Evolutionary conservation across 768 basidiomycete species (phyloP), one percentile per base, ranked within the genome.

Genomic region (Heimioporus sp.): DNA sequence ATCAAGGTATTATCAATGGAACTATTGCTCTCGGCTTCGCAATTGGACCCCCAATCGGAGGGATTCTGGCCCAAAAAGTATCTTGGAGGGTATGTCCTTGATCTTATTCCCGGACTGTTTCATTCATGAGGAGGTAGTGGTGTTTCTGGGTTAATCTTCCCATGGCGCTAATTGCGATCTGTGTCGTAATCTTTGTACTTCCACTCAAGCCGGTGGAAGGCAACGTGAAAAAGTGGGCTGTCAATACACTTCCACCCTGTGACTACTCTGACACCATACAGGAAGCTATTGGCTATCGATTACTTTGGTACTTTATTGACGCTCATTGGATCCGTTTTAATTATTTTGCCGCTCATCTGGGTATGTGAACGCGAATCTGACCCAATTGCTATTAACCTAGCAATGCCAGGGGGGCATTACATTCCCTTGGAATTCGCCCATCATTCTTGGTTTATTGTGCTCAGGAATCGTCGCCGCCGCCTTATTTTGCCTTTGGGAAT

Each of bases 101-200:
- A 43, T 15, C 24, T 48, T 42, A 3, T 34, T 17, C 38, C 20
- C 11, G 42, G 13, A 21, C 36, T 31, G 24, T 30, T 5, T 32
- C 30, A 43, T 20, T 45, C 15, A 53, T 39, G 19, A 4, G 8
- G 20, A 15, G 32, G 3, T 43, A 84, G 80, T 88, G 87, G 86
- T 87, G 85, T 62, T 87, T 87, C 65, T 88, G 86, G 82, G 75
- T 89, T 43, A 84, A 80, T 20, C 72, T 89, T 1, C 87, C 87
- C 0, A 60, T 85, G 3, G 80, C 85, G 0, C 65, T 78, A 12
- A 59, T 70, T 36, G 77, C 83, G 0, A 77, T 85, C 20, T 66
- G 74, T 17, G 78, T 84, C 15, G 80, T 89, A 4, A 58, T 78
- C 16, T 79, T 86, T 53, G 67, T 86, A 10, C 73, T 91, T 0